Percentiles rank a stretch among this genome's conserved stretches.
Evolutionary conservation across 495 filamentous ascomycete species (phyloP).

Genomic region (Trichocladium uniseriatum): DNA sequence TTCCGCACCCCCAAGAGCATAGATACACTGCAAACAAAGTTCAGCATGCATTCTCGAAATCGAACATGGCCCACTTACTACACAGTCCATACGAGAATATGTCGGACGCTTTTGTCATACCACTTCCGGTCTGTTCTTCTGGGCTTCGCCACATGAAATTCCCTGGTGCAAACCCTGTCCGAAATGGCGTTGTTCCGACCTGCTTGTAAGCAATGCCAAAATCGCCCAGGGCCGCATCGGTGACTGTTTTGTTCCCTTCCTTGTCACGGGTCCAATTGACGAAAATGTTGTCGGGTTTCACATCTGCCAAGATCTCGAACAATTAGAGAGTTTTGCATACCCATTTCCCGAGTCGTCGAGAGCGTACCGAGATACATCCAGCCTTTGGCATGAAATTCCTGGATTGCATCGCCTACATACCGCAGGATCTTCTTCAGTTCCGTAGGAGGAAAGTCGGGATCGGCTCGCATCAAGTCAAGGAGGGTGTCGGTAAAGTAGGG

Average conservation of each 20-base stretch:
- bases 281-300: conserved; percentile 3
- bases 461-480: background rate
- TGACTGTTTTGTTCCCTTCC: conserved; percentile 1
- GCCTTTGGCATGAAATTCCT: background rate
- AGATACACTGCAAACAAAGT: background rate
- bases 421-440: background rate
- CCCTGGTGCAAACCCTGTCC: background rate
- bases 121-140: conserved; percentile 1
- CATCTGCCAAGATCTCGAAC: background rate
- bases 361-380: conserved; percentile 1
- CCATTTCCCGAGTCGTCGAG: background rate
- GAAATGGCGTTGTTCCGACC: background rate
- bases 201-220: background rate
- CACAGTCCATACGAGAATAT: background rate
- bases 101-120: conserved; percentile 1
- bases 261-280: conserved; percentile 1
- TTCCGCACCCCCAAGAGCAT: background rate
- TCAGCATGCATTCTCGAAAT: background rate
- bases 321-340: background rate
- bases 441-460: background rate
- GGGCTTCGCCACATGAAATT: conserved; percentile 2
- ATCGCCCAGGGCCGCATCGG: background rate
- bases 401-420: background rate
- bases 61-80: background rate
- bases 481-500: background rate